These are phyloP conservation scores for Colletotrichum truncatum DNA, from an alignment of 2,329 filamentous ascomycete genomes.

Conservation along the genomic window DNA sequence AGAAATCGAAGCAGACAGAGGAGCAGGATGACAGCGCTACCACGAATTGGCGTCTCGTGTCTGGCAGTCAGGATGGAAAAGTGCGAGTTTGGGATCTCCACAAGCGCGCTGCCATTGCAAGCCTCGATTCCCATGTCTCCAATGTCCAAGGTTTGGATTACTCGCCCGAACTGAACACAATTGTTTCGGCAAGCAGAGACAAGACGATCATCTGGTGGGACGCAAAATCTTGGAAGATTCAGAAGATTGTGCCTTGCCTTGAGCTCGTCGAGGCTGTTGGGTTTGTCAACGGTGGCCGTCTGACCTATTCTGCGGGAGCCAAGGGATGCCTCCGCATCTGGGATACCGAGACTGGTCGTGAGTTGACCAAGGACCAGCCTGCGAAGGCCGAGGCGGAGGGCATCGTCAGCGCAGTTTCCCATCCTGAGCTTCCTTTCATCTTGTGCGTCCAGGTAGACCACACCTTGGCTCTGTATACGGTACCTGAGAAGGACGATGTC, in stretches of 20 bases:
- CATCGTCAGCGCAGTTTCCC: conserved; percentile 78
- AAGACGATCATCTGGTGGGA: conserved; percentile 97
- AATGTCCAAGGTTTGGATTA: conserved; percentile 91
- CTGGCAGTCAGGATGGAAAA: conserved; percentile 93
- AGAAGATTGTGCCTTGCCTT: conserved; percentile 82
- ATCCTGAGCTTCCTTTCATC: conserved; percentile 72
- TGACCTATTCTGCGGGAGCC: conserved; percentile 87
- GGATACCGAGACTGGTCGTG: conserved; percentile 79
- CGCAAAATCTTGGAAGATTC: conserved; percentile 82
- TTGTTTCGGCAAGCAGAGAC: conserved; percentile 89
- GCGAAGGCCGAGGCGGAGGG: conserved; percentile 68
- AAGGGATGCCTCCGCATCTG: conserved; percentile 86
- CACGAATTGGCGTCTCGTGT: conserved; percentile 80
- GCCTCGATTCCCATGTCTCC: conserved; percentile 91
- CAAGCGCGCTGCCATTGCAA: conserved; percentile 79
- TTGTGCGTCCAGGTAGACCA: conserved; percentile 90
- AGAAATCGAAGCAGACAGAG: conserved; percentile 53
- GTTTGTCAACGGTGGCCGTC: conserved; percentile 75
- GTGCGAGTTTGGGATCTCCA: conserved; percentile 91
- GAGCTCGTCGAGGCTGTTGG: conserved; percentile 88
- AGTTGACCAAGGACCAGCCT: conserved; percentile 79
- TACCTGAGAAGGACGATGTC: conserved; percentile 48
- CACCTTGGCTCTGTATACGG: conserved; percentile 78
- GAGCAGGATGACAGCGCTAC: conserved; percentile 46
- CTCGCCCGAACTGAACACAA: conserved; percentile 74